These are phyloP conservation scores for Lipomyces kockii DNA, from an alignment of 805 yeast genomes.

Conservation along the genomic window DNA sequence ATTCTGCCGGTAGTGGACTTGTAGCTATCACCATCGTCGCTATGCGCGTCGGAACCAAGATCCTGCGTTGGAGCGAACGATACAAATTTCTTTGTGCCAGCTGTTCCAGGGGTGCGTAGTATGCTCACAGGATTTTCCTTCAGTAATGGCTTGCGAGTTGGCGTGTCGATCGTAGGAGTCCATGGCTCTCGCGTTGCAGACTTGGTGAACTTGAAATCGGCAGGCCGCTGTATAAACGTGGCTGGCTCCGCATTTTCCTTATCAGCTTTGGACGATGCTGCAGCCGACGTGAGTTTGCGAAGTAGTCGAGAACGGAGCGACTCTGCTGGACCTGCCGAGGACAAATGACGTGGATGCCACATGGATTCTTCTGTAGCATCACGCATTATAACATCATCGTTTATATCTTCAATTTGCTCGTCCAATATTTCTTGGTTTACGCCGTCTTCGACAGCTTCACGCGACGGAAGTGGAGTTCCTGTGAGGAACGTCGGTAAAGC, in stretches of 20 bases:
- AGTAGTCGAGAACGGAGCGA: slow-evolving; percentile 17
- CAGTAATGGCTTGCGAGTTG: slow-evolving; percentile 17
- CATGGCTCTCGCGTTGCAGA: not conserved
- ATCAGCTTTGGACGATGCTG: not conserved
- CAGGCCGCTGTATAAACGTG: not conserved
- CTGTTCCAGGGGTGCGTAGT: slow-evolving; percentile 35
- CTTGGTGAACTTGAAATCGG: not conserved
- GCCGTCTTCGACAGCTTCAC: slow-evolving; percentile 4
- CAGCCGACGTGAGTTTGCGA: slow-evolving; percentile 1
- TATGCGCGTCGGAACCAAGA: not conserved
- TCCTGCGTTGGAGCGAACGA: slow-evolving; percentile 19
- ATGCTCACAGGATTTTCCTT: slow-evolving; percentile 24
- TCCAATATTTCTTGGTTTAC: slow-evolving; percentile 1
- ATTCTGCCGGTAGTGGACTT: slow-evolving; percentile 9
- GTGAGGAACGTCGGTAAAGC: slow-evolving; percentile 36
- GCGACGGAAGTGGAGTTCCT: slow-evolving; percentile 34
- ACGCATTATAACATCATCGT: not conserved
- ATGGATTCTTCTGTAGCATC: not conserved
- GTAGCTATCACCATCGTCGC: not conserved
- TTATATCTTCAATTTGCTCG: not conserved
- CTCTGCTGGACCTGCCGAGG: not conserved
- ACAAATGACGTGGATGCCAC: not conserved
- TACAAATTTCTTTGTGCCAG: slow-evolving; percentile 28
- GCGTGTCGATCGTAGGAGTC: slow-evolving; percentile 20
- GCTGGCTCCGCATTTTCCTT: slow-evolving; percentile 14